Base-by-base conservation (phyloP, 768 basidiomycete species). In the Kwoniella sp. region DNA sequence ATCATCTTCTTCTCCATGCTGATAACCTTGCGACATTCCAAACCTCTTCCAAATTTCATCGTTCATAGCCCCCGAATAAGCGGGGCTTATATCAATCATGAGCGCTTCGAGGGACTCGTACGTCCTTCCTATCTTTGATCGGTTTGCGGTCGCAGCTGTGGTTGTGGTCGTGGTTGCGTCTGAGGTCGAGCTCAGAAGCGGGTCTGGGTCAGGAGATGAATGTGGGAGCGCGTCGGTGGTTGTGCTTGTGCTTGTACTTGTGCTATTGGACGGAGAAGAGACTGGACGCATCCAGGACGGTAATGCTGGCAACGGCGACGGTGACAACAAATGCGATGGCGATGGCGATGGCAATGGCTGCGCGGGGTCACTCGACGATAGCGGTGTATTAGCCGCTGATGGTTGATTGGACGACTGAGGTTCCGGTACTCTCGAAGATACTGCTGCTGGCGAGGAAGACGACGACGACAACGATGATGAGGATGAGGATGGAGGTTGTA, bases 31-130 rank as follows among this genome's bases (percentile, higher is more conserved):
- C 45, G 45, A 41, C 31, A 47, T 54, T 4, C 58, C 70, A 47
- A 75, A 75, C 29, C 74, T 53, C 41, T 69, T 66, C 45, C 61
- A 52, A 15, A 75, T 63, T 52, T 75, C 74, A 1, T 55, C 45
- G 15, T 68, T 67, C 74, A 75, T 75, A n/a, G 72, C 74, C 29
- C 31, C 15, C 4, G 69, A 70, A 63, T 75, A 75, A 9, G 34
- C 52, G 22, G 65, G 67, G 51, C 70, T 71, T 2, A 71, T 38
- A 37, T 68, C 74, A 25, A 75, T 75, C 34, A 75, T 54, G 9
- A 75, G 60, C 7, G 72, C 51, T 48, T 75, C 74, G 48, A 75
- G 56, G 9, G 63, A 57, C 57, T 75, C 74, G 61, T 64, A 75
- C 26, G 74, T 75, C 41, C 55, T 58, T 23, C 61, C 51, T 23